Evolutionary conservation across 1,139 yeast species (phyloP), one percentile per base, ranked within the genome.

Genomic region (Hemisphaericaspora xylofermentans): DNA sequence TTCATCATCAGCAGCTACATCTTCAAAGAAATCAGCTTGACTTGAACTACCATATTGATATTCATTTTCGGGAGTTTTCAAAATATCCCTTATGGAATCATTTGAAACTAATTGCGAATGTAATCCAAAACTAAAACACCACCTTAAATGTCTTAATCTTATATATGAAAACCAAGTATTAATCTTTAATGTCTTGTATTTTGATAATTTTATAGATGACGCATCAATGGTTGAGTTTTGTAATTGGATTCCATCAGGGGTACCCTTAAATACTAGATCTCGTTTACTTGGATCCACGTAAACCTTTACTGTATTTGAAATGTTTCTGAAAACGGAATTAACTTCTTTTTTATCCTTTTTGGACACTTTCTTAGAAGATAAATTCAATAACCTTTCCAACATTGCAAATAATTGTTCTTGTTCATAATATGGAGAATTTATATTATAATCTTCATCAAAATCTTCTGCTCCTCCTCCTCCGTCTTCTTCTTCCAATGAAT

Each of bases 111-210:
- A 68, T 53, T 84, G 88, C 45, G 70, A 71, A 50, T 81, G 85
- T 14, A 84, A 71, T 1, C 88, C 88, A 31, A 78, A 75, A 33
- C 86, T 82, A 54, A 80, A 83, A n/a, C 82, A 72, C 85, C 88
- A 85, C 53, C 79, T 78, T 54, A 84, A 68, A 48, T 78, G 81
- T 43, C 81, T 74, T 41, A 84, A 65, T 44, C 89, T 68, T 39
- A 81, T 60, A 51, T 82, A 77, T 43, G 82, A 74, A 48, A 67
- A 76, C 94, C 94, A 85, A 22, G 84, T 71, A 47, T 74, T 77
- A 29, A 84, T 76, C n/a, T 80, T 72, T 40, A 84, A 62, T 3
- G 82, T 67, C 55, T 74, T 78, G 27, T 79, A 66, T 50, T 78
- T 76, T 17, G 80, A 74, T 40, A 83, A 59, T 47, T 75, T 78